Evolutionary conservation across 2,329 filamentous ascomycete genomes (phyloP), one percentile per base, ranked within the genome.

Genomic region (Neofusicoccum sp.): DNA sequence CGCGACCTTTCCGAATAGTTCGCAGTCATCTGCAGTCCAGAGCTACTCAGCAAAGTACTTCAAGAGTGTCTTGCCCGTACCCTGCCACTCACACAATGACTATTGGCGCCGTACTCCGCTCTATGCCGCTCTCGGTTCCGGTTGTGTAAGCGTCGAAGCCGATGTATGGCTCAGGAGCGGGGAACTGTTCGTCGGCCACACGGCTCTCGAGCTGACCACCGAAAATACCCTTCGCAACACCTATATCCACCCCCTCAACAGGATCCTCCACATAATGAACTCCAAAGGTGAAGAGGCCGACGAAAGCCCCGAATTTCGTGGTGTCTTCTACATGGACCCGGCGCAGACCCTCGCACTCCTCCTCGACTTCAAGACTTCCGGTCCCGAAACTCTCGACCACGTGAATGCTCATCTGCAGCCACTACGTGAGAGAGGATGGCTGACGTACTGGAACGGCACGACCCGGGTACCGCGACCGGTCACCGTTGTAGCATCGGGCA

Each of bases 71-170:
- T 70, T 73, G 1, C 82, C 84, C 0, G 78, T 83, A 11, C 76
- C 75, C 34, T 85, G 83, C 64, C 84, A 85, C 67, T 85, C 83
- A 2, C 84, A 86, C 68, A 86, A 86, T 68, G 84, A 86, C 70
- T 86, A 86, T 71, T 85, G 82, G 83, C 81, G 83, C 8, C 76
- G 74, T 2, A 77, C 83, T 0, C 84, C 84, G 0, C 76, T 86
- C 0, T 84, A 79, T 68, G 83, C 83, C 11, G 84, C 84, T 9
- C 74, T 86, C 0, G 75, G 79, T 62, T 82, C 78, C 29, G 84
- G 84, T 45, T 86, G 84, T 69, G 79, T 80, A n/a, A 77, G 84
- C 41, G 81, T 86, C 22, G 84, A 86, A 74, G 84, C 84, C 3
- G 84, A 86, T 64, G 80, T 86, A 37, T 86, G 83, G 83, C 77